phyloP scores from a whole-genome alignment of 2,329 filamentous ascomycete species.

The Venturia effusa region DNA sequence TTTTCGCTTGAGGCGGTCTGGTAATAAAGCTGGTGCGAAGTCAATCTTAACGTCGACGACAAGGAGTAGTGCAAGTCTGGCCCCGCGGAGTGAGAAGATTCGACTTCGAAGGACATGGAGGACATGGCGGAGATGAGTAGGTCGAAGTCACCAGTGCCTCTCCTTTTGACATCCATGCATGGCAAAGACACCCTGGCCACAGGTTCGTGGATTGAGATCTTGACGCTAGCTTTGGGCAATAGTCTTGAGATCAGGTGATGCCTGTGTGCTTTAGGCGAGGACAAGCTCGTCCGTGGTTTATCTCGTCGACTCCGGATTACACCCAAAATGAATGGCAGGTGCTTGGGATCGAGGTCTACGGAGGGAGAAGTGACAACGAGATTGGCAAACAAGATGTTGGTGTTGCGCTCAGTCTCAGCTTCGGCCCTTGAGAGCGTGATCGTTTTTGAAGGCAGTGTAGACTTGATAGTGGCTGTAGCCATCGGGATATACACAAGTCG shows the following conservation, averaged over 20 bases:
- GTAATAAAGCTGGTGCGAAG: conserved; percentile 86
- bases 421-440: conserved; percentile 63
- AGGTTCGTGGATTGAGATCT: conserved; percentile 92
- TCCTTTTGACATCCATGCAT: conserved; percentile 49
- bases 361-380: conserved; percentile 93
- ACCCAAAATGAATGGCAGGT: conserved; percentile 74
- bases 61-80: conserved; percentile 82
- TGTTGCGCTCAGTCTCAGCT: conserved; percentile 75
- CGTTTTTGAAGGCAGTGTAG: conserved; percentile 88
- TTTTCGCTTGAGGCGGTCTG: conserved; percentile 74
- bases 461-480: conserved; percentile 91
- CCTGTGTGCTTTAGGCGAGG: conserved; percentile 14
- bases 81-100: conserved; percentile 85
- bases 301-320: conserved; percentile 46
- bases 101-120: conserved; percentile 82
- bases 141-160: conserved; percentile 73
- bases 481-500: conserved; percentile 89
- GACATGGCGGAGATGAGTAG: conserved; percentile 92
- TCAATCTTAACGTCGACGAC: conserved; percentile 68
- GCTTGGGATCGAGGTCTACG: conserved; percentile 81
- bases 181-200: conserved; percentile 84
- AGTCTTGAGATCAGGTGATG: conserved; percentile 71
- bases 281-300: conserved; percentile 18
- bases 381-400: conserved; percentile 93
- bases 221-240: conserved; percentile 86